Conservation (phyloP, 1,284 basidiomycete species). For the Ceratobasidium sp. region DNA sequence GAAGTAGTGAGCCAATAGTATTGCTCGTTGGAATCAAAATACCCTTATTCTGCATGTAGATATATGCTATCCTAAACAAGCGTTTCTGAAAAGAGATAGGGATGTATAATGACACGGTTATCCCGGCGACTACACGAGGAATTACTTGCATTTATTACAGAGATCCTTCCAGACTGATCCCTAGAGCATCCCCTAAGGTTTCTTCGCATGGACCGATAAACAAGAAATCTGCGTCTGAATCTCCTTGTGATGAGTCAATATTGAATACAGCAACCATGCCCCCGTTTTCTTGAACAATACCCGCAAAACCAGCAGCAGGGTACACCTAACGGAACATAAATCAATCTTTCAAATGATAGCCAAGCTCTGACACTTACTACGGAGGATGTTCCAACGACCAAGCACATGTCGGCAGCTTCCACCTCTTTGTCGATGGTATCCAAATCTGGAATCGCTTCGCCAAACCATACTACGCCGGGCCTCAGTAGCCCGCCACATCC, state of each 20-base stretch:
- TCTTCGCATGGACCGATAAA: constrained; percentile 66
- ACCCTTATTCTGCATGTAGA: background rate
- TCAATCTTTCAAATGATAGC: background rate
- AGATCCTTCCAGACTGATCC: constrained; percentile 25
- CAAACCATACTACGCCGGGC: constrained; percentile 79
- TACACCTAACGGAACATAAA: constrained; percentile 58
- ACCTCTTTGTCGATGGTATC: constrained; percentile 65
- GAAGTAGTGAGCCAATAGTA: background rate
- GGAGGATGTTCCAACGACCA: constrained; percentile 76
- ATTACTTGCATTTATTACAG: background rate
- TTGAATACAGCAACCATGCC: constrained; percentile 75
- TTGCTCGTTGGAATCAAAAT: background rate
- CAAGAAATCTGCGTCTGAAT: constrained; percentile 65
- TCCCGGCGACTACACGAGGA: too few species aligned
- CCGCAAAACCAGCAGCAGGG: constrained; percentile 65
- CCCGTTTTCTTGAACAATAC: constrained; percentile 58
- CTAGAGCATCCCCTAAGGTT: constrained; percentile 55
- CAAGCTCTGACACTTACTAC: constrained; percentile 58
- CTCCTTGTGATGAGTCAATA: constrained; percentile 64
- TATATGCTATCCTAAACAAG: background rate
- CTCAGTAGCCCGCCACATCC: constrained; percentile 67
- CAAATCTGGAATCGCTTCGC: constrained; percentile 66
- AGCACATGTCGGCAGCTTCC: constrained; percentile 67
- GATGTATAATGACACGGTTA: too few species aligned
- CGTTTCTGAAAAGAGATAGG: too few species aligned